A percentile compares a stretch with the other conserved stretches of the same genome.
phyloP scores from a whole-genome alignment of 1,284 basidiomycete genomes.

The Naganishia sp. region DNA sequence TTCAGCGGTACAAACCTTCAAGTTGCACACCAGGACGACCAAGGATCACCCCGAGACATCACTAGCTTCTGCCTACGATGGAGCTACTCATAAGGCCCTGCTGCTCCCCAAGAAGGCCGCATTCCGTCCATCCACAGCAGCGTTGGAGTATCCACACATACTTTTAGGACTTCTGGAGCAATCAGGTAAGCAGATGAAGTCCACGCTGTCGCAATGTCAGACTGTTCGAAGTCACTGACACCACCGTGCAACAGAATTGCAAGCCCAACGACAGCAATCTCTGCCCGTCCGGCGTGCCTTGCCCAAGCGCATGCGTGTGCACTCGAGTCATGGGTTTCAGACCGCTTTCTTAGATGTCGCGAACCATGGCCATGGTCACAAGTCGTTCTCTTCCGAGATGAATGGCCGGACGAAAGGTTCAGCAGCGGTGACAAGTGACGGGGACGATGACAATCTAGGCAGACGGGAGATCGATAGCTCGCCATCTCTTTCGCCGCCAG shows the following conservation, averaged over 20 bases:
- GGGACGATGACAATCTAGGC: too few relatives aligned
- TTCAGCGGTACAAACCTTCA: too few relatives aligned
- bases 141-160: neutral
- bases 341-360: neutral
- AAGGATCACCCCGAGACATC: too few relatives aligned
- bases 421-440: neutral
- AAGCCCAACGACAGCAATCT: neutral
- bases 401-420: too few relatives aligned
- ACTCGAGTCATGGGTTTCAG: neutral
- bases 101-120: too few relatives aligned
- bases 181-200: neutral
- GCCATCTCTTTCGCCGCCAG: neutral
- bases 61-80: too few relatives aligned
- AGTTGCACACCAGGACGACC: too few relatives aligned
- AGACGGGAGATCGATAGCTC: neutral
- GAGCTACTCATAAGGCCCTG: too few relatives aligned
- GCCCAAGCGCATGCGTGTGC: neutral
- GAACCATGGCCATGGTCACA: neutral
- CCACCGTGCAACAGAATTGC: neutral
- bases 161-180: neutral
- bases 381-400: neutral
- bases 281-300: neutral
- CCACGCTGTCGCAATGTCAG: neutral
- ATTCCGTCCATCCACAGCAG: constrained; percentile 7
- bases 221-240: neutral